These are phyloP conservation scores for Sedum album DNA, from an alignment of 164 flowering plant species.

Conservation along the genomic window DNA sequence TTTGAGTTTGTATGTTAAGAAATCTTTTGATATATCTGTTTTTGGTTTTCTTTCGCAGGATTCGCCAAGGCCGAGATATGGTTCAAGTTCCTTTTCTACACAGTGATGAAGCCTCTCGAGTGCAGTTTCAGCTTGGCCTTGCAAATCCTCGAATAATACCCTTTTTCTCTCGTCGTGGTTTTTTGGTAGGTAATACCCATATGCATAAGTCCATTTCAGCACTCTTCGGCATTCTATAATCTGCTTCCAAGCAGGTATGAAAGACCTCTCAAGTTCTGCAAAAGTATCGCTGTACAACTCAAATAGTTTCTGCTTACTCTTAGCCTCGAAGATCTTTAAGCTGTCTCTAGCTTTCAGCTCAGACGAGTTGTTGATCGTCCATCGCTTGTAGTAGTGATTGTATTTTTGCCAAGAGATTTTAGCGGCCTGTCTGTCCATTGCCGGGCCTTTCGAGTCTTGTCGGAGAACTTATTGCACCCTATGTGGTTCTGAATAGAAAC, in stretches of 20 bases:
- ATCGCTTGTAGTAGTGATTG: slow-evolving; percentile 1
- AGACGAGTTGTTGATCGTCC: not conserved
- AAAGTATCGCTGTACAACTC: not conserved
- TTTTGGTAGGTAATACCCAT: slow-evolving; percentile 4
- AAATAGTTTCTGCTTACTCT: not conserved
- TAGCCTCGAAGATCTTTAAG: not conserved
- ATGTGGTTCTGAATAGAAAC: not conserved
- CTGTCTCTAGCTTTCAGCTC: not conserved
- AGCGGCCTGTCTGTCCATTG: no score
- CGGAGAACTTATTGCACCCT: not conserved
- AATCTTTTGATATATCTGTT: not conserved
- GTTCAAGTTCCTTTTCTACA: not conserved
- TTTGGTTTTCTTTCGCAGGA: not conserved
- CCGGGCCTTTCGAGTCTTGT: no score
- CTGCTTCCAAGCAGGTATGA: not conserved
- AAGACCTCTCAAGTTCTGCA: not conserved
- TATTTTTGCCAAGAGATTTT: not conserved
- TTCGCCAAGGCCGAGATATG: not conserved
- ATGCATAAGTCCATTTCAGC: slow-evolving; percentile 2
- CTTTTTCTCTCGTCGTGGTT: not conserved
- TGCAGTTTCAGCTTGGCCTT: not conserved
- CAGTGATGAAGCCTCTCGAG: slow-evolving; percentile 6
- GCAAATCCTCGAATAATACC: slow-evolving; percentile 4
- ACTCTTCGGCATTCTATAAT: slow-evolving; percentile 1
- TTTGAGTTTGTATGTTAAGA: not conserved